Evolutionary conservation across 2,329 filamentous ascomycete species (phyloP).

Genomic region (Chaetomiaceae sp.): DNA sequence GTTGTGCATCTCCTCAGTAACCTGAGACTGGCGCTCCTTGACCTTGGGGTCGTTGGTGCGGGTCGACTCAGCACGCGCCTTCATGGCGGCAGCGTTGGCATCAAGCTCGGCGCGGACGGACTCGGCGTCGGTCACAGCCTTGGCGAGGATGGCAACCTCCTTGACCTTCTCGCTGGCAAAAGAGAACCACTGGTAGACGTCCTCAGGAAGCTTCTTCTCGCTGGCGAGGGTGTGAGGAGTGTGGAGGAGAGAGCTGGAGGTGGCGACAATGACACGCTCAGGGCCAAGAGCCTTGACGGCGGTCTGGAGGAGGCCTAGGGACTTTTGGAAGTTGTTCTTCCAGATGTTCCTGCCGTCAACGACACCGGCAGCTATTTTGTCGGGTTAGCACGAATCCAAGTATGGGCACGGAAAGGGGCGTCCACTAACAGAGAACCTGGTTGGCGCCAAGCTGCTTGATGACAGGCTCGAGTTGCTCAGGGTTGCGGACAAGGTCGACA

Average conservation of each 20-base stretch:
- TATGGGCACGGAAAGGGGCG: background rate
- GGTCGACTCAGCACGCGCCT: slow-evolving; percentile 85
- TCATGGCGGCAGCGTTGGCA: slow-evolving; percentile 92
- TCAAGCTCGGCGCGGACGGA: slow-evolving; percentile 84
- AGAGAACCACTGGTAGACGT: slow-evolving; percentile 97
- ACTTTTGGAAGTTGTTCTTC: slow-evolving; percentile 98
- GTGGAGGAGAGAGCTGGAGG: slow-evolving; percentile 96
- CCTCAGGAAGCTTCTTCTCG: slow-evolving; percentile 95
- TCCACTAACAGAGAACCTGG: slow-evolving; percentile 64
- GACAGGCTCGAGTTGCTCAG: slow-evolving; percentile 91
- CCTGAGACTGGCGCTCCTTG: slow-evolving; percentile 90
- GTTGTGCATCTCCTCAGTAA: slow-evolving; percentile 81
- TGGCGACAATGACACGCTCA: slow-evolving; percentile 94
- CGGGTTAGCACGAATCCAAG: background rate
- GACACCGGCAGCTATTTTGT: slow-evolving; percentile 67
- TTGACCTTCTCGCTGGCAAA: slow-evolving; percentile 92
- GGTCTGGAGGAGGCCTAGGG: slow-evolving; percentile 84
- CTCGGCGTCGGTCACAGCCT: slow-evolving; percentile 90
- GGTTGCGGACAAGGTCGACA: slow-evolving; percentile 95
- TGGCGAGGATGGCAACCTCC: slow-evolving; percentile 89
- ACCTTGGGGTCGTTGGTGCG: slow-evolving; percentile 96
- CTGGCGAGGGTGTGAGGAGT: slow-evolving; percentile 95
- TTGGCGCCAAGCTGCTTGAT: slow-evolving; percentile 77
- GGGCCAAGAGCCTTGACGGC: slow-evolving; percentile 94
- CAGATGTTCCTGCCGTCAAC: slow-evolving; percentile 99